phyloP scores from a whole-genome alignment of 208 protist genomes.

The Crithidia mellificae region DNA sequence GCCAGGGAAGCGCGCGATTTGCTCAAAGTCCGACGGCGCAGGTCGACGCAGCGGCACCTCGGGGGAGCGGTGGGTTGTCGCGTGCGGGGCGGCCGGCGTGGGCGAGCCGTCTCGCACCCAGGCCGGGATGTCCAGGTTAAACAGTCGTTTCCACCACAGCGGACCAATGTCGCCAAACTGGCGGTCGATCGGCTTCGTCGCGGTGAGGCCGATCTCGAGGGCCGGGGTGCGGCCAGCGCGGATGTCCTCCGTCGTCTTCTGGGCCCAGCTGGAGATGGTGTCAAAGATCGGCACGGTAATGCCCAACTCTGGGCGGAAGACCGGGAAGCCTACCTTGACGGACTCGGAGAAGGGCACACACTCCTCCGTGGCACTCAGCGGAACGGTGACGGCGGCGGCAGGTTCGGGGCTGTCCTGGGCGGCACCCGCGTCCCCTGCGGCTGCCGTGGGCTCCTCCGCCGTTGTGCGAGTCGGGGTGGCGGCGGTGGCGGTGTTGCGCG shows the following conservation, averaged over 20 bases:
- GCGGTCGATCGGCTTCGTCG: slow-evolving; percentile 35
- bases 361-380: slow-evolving; percentile 32
- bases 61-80: slow-evolving; percentile 13
- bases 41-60: slow-evolving; percentile 26
- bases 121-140: slow-evolving; percentile 37
- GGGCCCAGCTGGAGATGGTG: slow-evolving; percentile 34
- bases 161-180: slow-evolving; percentile 39
- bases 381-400: slow-evolving; percentile 10
- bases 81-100: slow-evolving; percentile 17
- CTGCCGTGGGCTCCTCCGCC: slow-evolving; percentile 6
- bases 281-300: slow-evolving; percentile 49
- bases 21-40: slow-evolving; percentile 28
- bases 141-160: slow-evolving; percentile 42
- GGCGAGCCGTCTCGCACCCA: slow-evolving; percentile 24
- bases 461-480: too few species aligned
- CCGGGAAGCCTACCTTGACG: slow-evolving; percentile 46
- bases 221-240: slow-evolving; percentile 8
- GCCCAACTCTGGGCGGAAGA: slow-evolving; percentile 40
- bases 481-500: not conserved
- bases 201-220: slow-evolving; percentile 37
- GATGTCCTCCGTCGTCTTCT: slow-evolving; percentile 21
- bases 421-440: not conserved
- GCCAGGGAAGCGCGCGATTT: slow-evolving; percentile 46
- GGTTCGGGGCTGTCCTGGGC: not conserved
- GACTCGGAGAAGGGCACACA: slow-evolving; percentile 33